Conservation (phyloP, 345 rosid genomes). For the Eutrema japonicum region DNA sequence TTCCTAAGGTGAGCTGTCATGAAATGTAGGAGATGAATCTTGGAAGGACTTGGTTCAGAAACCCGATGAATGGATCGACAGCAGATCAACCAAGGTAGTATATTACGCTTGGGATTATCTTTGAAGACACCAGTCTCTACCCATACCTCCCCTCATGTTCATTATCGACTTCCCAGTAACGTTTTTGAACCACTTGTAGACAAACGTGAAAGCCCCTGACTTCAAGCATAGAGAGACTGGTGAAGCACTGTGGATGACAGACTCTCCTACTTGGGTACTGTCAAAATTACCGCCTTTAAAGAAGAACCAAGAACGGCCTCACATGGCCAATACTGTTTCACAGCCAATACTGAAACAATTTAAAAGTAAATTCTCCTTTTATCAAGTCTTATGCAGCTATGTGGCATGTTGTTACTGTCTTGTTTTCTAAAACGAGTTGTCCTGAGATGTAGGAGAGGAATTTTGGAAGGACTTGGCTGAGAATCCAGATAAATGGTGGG, state of each 20-base stretch:
- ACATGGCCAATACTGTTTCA: conserved; percentile 14
- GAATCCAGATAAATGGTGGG: conserved; percentile 79
- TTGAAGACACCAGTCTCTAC: conserved; percentile 10
- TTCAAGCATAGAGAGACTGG: conserved; percentile 75
- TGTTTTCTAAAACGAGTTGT: background rate
- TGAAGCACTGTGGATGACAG: conserved; percentile 58
- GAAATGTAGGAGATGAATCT: conserved; percentile 57
- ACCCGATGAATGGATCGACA: conserved; percentile 75
- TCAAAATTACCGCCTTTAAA: conserved; percentile 58
- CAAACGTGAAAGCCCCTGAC: conserved; percentile 57
- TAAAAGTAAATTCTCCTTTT: conserved; percentile 16
- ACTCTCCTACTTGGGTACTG: conserved; percentile 63
- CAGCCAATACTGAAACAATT: conserved; percentile 3
- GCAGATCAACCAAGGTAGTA: conserved; percentile 62
- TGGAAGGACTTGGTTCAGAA: conserved; percentile 79
- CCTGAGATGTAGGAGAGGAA: no score
- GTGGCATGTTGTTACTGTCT: conserved; percentile 5
- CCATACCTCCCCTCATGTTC: background rate
- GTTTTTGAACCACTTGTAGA: conserved; percentile 29
- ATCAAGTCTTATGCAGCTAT: background rate
- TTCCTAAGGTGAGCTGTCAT: background rate
- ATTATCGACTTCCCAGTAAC: conserved; percentile 18
- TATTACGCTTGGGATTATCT: background rate
- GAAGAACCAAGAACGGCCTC: conserved; percentile 38
- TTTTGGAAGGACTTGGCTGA: conserved; percentile 49